These are phyloP conservation scores for Malbranchea zuffiana DNA, from an alignment of 2,329 filamentous ascomycete genomes.

Conservation along the genomic window DNA sequence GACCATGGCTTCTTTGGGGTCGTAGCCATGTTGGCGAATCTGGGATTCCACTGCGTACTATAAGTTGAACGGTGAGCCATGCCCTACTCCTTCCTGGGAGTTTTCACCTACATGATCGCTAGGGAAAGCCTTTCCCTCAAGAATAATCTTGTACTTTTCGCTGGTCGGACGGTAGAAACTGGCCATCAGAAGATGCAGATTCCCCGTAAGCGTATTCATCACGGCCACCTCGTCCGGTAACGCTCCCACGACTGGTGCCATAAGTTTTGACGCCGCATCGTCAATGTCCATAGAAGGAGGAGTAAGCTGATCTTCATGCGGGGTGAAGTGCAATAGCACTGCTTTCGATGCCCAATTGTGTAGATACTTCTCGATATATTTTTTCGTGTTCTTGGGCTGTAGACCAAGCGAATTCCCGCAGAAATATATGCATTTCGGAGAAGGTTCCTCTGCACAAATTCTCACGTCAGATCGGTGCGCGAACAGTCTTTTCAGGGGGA, in stretches of 20 bases:
- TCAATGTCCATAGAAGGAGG: constrained; percentile 69
- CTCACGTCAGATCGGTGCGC: background rate
- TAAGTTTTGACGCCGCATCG: constrained; percentile 58
- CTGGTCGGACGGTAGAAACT: constrained; percentile 67
- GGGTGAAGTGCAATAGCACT: constrained; percentile 70
- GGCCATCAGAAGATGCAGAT: constrained; percentile 71
- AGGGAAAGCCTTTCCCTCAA: constrained; percentile 85
- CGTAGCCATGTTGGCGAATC: constrained; percentile 56
- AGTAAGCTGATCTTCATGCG: constrained; percentile 56
- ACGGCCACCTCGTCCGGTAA: constrained; percentile 63
- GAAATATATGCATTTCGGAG: constrained; percentile 57
- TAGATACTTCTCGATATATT: constrained; percentile 60
- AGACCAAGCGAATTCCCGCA: constrained; percentile 84
- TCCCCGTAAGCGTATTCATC: constrained; percentile 78
- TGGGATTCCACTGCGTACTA: constrained; percentile 79
- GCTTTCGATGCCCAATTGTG: constrained; percentile 76
- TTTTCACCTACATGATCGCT: constrained; percentile 59
- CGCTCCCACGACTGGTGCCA: constrained; percentile 65
- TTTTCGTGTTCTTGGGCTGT: constrained; percentile 58
- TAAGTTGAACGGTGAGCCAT: background rate
- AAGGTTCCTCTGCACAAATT: background rate
- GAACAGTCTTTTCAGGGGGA: background rate
- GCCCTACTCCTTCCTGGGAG: constrained; percentile 10
- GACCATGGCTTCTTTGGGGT: constrained; percentile 59
- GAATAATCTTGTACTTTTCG: constrained; percentile 63